Base-by-base conservation (phyloP, 768 basidiomycete genomes). In the Antrodiella citrinella region DNA sequence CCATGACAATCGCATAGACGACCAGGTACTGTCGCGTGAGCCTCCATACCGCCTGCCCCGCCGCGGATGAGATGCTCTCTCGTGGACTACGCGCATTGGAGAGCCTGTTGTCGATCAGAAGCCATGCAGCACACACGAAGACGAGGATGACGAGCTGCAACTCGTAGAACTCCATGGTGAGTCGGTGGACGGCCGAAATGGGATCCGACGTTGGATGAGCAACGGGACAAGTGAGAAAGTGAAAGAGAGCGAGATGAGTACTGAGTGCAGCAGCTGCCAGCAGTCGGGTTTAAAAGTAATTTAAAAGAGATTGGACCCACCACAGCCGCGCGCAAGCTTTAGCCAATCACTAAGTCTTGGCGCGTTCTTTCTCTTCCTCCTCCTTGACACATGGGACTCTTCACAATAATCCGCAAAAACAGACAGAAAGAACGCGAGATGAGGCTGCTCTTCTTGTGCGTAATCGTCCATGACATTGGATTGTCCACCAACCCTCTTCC, bases 381-480 rank as follows among this genome's bases (percentile, higher is more conserved):
- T 7, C 30, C 7, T 35, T 35, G 30, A 35, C 30, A 35, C 45
- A 93, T 95, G 93, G 96, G 95, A 0, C 78, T 99, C 39, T 81
- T 98, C 52, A 96, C 96, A 4, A 91, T 98, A 65, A 98, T 99
- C 56, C 75, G 96, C 50, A 99, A 99, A 72, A 94, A 93, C 60
- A 75, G 93, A 39, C 83, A 82, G 65, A 98, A 97, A 65, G 94
- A 96, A 68, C 86, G 82, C 66, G 94, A 97, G 65, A 97, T 98
- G 89, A 81, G 95, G 25, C 77, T 98, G 48, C 75, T 99, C 44
- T 98, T 98, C 69, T 81, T 95, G 91, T 89, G 65, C 53, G 79
- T 40, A 19, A 26, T 7, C 21, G 7, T 12, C 53, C 48, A 42
- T 41, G n/a, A 4, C 19, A 25, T 50, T 51, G 19, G 22, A 21